phyloP scores from a whole-genome alignment of 2,329 filamentous ascomycete species.

The Penicillium freii region DNA sequence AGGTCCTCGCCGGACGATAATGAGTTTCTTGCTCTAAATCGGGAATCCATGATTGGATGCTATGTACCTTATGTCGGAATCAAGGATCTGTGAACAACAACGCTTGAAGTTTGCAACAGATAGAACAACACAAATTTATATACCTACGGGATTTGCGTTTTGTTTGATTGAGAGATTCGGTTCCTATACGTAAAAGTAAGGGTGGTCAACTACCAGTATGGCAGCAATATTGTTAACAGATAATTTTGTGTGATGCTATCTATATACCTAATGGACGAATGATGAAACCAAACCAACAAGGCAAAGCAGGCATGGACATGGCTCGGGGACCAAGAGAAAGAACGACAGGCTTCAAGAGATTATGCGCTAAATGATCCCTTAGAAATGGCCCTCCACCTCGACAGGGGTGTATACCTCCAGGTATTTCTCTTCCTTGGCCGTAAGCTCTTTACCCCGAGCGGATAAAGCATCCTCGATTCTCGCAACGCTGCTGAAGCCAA shows the following conservation, averaged over 20 bases:
- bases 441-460: constrained; percentile 10
- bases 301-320: background rate
- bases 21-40: background rate
- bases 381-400: background rate
- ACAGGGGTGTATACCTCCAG: constrained; percentile 55
- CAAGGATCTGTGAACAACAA: background rate
- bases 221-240: background rate
- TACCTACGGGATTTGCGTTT: background rate
- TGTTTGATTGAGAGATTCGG: background rate
- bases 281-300: background rate
- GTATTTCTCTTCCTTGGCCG: constrained; percentile 58
- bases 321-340: background rate
- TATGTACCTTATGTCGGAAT: background rate
- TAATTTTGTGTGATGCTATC: background rate
- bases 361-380: background rate
- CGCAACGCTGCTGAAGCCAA: constrained; percentile 15
- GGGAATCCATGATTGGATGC: background rate
- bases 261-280: background rate
- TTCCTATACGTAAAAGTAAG: background rate
- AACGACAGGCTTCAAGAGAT: background rate
- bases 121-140: background rate
- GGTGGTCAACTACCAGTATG: background rate
- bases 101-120: background rate
- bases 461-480: constrained; percentile 18
- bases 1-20: background rate